Base-by-base conservation (phyloP, 768 basidiomycete genomes). In the Infundibulicybe gibba region DNA sequence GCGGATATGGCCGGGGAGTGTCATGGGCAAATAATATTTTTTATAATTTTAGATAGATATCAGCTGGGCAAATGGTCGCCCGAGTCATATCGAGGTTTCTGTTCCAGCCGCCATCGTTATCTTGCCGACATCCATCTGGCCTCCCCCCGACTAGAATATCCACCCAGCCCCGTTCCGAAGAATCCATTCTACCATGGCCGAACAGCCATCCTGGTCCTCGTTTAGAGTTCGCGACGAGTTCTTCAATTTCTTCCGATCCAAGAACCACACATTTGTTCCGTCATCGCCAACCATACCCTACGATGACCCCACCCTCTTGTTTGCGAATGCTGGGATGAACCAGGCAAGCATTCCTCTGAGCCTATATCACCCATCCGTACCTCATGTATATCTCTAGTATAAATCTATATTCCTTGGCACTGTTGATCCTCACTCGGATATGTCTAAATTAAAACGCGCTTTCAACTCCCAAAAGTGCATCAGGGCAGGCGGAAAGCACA, bases 391-490 rank as follows among this genome's bases (percentile, higher is more conserved):
- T 51, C 43, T 47, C 45, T 49, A 98, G 88, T 98, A 90, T 75
- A 98, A 99, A 71, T 72, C 90, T 37, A 91, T 99, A 52, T 98
- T 99, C 66, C 78, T 99, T n/a, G 95, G 95, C 54, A 97, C 89
- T 5, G 93, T 95, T 51, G 97, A 98, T 69, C 94, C 95, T 25
- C 76, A 92, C 55, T 97, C 94, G 1, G 90, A 93, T 37, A 80
- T 97, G 56, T 79, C 89, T 48, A 94, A 89, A 61, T 74, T 97
- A 52, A 92, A 85, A 62, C 87, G 97, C 58, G 97, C 94, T 2
- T 92, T 87, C 67, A 99, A 98, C 70, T 86, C 81, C 43, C 97
- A 99, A 65, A 99, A 99, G 68, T 99, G 97, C 66, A 99, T 99
- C 56, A 80, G 97, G 48, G 97, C 97, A 2, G 97, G 97, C 31